Percentiles rank a stretch among this genome's conserved stretches.
Evolutionary conservation across 176 grass and related monocot genomes (phyloP).

Genomic region (Bothriochloa decipiens): DNA sequence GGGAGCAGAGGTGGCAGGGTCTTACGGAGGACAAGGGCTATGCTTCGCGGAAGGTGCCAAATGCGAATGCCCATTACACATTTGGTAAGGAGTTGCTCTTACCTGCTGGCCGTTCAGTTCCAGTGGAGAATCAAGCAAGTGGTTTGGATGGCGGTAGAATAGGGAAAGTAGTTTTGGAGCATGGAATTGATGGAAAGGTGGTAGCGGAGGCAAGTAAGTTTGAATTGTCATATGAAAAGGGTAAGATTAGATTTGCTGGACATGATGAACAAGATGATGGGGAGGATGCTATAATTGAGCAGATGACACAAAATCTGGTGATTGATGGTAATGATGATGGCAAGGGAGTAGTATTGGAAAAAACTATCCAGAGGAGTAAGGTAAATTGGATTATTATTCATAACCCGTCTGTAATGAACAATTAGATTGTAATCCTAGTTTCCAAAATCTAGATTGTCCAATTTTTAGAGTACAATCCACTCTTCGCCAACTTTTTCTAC

Average conservation of each 20-base stretch:
- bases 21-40: slow-evolving; percentile 16
- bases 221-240: slow-evolving; percentile 35
- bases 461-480: not conserved
- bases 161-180: not conserved
- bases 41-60: slow-evolving; percentile 8
- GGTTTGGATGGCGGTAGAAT: slow-evolving; percentile 12
- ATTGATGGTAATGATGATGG: slow-evolving; percentile 37
- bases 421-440: not conserved
- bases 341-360: slow-evolving; percentile 38
- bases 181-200: not conserved
- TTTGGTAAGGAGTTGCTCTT: slow-evolving; percentile 29
- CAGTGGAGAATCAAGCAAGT: slow-evolving; percentile 13
- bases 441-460: not conserved
- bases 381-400: slow-evolving; percentile 46
- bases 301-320: slow-evolving; percentile 30
- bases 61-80: slow-evolving; percentile 13
- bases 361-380: slow-evolving; percentile 55
- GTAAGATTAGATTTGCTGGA: slow-evolving; percentile 34
- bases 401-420: not conserved
- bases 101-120: slow-evolving; percentile 31
- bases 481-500: not conserved
- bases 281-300: slow-evolving; percentile 44
- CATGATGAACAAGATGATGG: slow-evolving; percentile 27
- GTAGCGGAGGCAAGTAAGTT: slow-evolving; percentile 20
- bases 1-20: slow-evolving; percentile 37